A percentile compares a stretch with the other conserved stretches of the same genome.
Conservation (phyloP, 1,139 yeast genomes). For the Candida gigantensis region DNA sequence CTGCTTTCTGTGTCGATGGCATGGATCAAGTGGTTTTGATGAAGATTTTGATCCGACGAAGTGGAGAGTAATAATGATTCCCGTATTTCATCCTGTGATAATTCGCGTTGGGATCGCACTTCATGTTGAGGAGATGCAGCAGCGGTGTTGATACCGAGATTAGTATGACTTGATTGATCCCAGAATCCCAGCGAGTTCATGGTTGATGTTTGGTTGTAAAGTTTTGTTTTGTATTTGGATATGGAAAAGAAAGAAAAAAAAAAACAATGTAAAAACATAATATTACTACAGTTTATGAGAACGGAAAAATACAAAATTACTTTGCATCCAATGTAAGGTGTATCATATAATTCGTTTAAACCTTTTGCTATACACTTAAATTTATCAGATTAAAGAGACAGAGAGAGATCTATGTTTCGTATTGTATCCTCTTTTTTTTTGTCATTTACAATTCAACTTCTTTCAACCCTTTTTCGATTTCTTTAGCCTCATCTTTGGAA, state of each 20-base stretch:
- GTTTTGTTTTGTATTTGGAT: not conserved
- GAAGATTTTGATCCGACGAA: slow-evolving; percentile 9
- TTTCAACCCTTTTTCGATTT: slow-evolving; percentile 12
- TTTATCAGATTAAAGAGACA: too few species aligned
- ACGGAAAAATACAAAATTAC: too few species aligned
- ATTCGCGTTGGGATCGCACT: slow-evolving; percentile 33
- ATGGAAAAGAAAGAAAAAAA: not conserved
- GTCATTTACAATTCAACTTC: slow-evolving; percentile 13
- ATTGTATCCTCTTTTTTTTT: too few species aligned
- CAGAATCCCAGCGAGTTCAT: slow-evolving; percentile 34
- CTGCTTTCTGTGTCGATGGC: slow-evolving; percentile 18
- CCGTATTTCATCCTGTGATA: slow-evolving; percentile 37
- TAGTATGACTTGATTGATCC: slow-evolving; percentile 23
- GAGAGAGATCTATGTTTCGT: too few species aligned
- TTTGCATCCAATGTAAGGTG: too few species aligned
- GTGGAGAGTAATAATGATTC: slow-evolving; percentile 34
- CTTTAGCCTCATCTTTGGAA: slow-evolving; percentile 2
- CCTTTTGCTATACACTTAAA: too few species aligned
- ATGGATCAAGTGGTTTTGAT: slow-evolving; percentile 11
- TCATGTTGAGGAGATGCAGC: slow-evolving; percentile 25
- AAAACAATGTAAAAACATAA: not conserved
- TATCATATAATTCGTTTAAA: too few species aligned
- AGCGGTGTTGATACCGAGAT: not conserved
- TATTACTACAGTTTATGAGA: not conserved
- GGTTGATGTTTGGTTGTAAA: not conserved